phyloP scores from a whole-genome alignment of 768 basidiomycete genomes.

The Lentinula sp. region DNA sequence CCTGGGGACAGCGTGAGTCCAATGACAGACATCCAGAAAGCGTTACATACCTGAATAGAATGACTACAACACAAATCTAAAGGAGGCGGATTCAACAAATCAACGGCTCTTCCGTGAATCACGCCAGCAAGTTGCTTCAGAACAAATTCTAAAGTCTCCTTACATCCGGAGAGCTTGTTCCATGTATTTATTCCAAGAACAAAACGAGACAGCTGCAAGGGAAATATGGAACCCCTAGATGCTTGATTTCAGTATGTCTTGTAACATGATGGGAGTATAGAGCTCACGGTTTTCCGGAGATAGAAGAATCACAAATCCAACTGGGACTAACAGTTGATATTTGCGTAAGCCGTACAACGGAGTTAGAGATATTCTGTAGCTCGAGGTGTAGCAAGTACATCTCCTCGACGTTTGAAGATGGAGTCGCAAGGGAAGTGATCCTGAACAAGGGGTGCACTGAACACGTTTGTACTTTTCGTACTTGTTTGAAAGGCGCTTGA shows the following conservation, averaged over 20 bases:
- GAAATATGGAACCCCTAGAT: conserved; percentile 34
- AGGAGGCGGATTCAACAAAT: conserved; percentile 40
- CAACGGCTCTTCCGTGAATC: conserved; percentile 39
- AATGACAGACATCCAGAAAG: conserved; percentile 7
- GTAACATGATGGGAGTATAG: neutral
- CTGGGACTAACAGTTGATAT: conserved; percentile 61
- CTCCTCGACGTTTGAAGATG: conserved; percentile 41
- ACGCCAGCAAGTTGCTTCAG: conserved; percentile 42
- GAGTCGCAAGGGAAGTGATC: conserved; percentile 42
- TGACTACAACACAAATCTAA: conserved; percentile 48
- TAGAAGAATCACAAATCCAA: conserved; percentile 52
- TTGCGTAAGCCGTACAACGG: conserved; percentile 45
- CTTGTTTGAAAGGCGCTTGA: conserved; percentile 48
- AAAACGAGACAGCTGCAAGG: conserved; percentile 42
- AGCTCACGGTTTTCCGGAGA: conserved; percentile 37
- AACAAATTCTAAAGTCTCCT: conserved; percentile 46
- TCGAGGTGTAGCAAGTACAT: conserved; percentile 51
- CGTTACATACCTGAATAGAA: conserved; percentile 32
- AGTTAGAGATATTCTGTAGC: conserved; percentile 43
- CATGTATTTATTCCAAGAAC: conserved; percentile 36
- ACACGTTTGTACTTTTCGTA: conserved; percentile 47
- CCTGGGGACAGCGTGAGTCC: neutral
- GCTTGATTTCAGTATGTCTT: neutral
- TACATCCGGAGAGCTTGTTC: conserved; percentile 26
- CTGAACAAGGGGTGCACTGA: conserved; percentile 59